Evolutionary conservation across 371 early-diverging fungal genomes (phyloP).

Genomic region (Mucor irregularis): DNA sequence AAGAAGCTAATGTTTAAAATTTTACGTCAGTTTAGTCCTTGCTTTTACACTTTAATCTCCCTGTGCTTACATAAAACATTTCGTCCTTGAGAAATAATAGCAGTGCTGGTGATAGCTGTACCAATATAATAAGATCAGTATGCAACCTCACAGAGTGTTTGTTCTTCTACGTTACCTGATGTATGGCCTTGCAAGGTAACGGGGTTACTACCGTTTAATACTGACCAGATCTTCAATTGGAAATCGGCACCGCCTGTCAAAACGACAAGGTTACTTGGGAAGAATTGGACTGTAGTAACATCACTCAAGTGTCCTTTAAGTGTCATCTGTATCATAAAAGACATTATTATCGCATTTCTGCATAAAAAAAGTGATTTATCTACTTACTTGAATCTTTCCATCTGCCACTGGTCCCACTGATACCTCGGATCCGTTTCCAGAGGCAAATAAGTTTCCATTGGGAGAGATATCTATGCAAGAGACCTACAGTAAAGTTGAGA

Average conservation of each 20-base stretch:
- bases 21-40: neutral
- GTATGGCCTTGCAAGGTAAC: conserved; percentile 73
- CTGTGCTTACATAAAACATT: conserved; percentile 56
- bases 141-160: neutral
- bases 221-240: conserved; percentile 73
- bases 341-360: conserved; percentile 15
- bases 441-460: conserved; percentile 55
- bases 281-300: conserved; percentile 66
- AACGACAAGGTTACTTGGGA: conserved; percentile 75
- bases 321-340: conserved; percentile 33
- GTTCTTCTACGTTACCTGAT: conserved; percentile 39
- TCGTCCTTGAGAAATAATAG: conserved; percentile 55
- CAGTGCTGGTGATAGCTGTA: conserved; percentile 57
- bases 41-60: neutral
- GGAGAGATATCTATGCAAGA: conserved; percentile 55
- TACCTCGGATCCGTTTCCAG: conserved; percentile 41
- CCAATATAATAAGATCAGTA: no score
- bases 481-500: conserved; percentile 42
- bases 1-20: conserved; percentile 39
- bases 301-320: conserved; percentile 70
- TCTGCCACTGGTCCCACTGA: conserved; percentile 38
- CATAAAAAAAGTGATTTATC: neutral
- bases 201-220: conserved; percentile 71
- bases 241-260: conserved; percentile 74
- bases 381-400: neutral